Conservation (phyloP, 2,329 filamentous ascomycete species). For the Sporothrix phasma region DNA sequence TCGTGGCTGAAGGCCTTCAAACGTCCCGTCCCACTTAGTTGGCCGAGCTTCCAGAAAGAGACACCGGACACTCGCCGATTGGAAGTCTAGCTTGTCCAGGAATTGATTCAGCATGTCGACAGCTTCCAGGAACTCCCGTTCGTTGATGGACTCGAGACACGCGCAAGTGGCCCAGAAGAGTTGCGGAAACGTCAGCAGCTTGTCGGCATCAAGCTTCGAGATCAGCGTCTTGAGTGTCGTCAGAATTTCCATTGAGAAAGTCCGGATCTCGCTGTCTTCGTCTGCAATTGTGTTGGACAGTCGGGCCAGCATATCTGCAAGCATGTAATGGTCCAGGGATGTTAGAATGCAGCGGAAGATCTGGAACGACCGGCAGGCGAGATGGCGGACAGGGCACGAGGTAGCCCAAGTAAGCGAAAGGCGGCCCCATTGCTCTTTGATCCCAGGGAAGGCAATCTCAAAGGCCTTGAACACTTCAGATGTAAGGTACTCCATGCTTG, state of each 20-base stretch:
- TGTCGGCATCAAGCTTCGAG: constrained; percentile 65
- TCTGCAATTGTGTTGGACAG: constrained; percentile 96
- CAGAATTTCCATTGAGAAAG: constrained; percentile 95
- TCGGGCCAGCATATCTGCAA: constrained; percentile 91
- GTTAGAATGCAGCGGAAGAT: constrained; percentile 91
- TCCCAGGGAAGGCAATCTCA: constrained; percentile 68
- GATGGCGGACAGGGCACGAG: constrained; percentile 85
- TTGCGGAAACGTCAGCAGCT: constrained; percentile 82
- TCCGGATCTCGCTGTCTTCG: constrained; percentile 86
- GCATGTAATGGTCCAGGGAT: constrained; percentile 82
- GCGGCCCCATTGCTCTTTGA: constrained; percentile 86
- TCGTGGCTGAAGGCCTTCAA: constrained; percentile 76
- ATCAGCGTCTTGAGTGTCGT: constrained; percentile 91
- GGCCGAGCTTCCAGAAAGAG: constrained; percentile 71
- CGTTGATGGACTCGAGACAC: constrained; percentile 92
- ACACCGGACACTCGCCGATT: constrained; percentile 55
- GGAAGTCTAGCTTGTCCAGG: constrained; percentile 73
- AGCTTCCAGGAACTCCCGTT: constrained; percentile 85
- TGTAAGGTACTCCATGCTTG: constrained; percentile 78
- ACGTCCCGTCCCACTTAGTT: constrained; percentile 75
- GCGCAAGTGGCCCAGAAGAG: constrained; percentile 97
- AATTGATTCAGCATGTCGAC: constrained; percentile 85
- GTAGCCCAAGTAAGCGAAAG: constrained; percentile 92
- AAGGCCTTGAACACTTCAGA: constrained; percentile 78
- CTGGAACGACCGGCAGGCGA: constrained; percentile 95